These are phyloP conservation scores for Venustampulla echinocandica DNA, from an alignment of 495 filamentous ascomycete species.

Conservation along the genomic window DNA sequence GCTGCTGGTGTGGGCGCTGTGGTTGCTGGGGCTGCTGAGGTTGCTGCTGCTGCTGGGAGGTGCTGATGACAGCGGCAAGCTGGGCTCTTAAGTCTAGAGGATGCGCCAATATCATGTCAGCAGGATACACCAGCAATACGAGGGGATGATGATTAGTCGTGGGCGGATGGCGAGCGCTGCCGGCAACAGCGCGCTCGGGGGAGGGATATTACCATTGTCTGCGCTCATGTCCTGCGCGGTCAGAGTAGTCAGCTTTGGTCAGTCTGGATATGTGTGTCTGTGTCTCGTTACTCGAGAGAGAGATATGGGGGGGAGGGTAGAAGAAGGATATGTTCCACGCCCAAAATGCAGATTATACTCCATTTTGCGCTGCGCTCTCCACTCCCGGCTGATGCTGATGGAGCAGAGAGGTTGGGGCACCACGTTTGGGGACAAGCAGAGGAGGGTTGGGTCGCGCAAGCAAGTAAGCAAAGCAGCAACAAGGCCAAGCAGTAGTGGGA, in stretches of 20 bases:
- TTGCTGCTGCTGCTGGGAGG: constrained; percentile 7
- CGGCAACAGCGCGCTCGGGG: too few species aligned
- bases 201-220: constrained; percentile 23
- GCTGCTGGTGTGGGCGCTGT: neutral
- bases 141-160: constrained; percentile 3
- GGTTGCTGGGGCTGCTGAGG: neutral
- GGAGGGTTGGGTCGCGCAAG: too few species aligned
- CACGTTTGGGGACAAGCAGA: too few species aligned
- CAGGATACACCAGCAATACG: constrained; percentile 7
- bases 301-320: neutral
- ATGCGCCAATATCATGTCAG: constrained; percentile 18
- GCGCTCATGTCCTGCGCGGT: constrained; percentile 23
- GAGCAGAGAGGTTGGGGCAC: neutral
- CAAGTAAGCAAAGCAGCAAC: too few species aligned
- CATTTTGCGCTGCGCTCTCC: neutral
- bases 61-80: constrained; percentile 23
- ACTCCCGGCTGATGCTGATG: neutral
- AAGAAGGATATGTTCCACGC: neutral
- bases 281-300: neutral
- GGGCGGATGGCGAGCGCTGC: neutral
- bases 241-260: constrained; percentile 20
- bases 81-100: constrained; percentile 26
- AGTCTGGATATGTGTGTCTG: neutral
- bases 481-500: too few species aligned
- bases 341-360: neutral